phyloP scores from a whole-genome alignment of 2,329 filamentous ascomycete genomes.

The Cadophora malorum region DNA sequence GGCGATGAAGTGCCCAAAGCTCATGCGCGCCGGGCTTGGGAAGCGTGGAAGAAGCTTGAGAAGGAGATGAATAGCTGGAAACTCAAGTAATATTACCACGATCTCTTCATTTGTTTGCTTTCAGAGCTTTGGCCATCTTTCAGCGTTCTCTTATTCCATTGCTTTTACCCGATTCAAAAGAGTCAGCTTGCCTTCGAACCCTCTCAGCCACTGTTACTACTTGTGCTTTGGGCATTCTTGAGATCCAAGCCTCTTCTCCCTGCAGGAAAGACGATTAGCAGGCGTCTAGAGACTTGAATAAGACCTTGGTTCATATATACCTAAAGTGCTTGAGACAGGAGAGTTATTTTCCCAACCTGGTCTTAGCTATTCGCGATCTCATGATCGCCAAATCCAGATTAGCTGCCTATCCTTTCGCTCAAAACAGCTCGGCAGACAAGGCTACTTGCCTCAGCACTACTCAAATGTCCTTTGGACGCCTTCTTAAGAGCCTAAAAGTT shows the following conservation, averaged over 20 bases:
- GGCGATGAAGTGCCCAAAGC: conserved; percentile 53
- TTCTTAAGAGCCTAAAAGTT: neutral
- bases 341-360: too few relatives aligned
- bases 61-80: conserved; percentile 28
- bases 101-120: neutral
- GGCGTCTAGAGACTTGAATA: too few relatives aligned
- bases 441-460: too few relatives aligned
- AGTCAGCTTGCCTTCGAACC: neutral
- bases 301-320: too few relatives aligned
- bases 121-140: neutral
- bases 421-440: too few relatives aligned
- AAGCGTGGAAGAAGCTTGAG: conserved; percentile 53
- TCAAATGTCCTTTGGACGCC: too few relatives aligned
- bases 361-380: too few relatives aligned
- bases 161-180: neutral
- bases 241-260: neutral
- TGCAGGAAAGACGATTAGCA: neutral
- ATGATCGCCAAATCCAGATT: too few relatives aligned
- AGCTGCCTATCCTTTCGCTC: too few relatives aligned
- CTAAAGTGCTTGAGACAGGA: too few relatives aligned
- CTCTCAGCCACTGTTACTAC: neutral
- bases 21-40: conserved; percentile 57
- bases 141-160: neutral
- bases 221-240: neutral
- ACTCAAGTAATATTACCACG: neutral